Conservation (phyloP, 305 asterid genomes). For the Fraxinus baroniana region DNA sequence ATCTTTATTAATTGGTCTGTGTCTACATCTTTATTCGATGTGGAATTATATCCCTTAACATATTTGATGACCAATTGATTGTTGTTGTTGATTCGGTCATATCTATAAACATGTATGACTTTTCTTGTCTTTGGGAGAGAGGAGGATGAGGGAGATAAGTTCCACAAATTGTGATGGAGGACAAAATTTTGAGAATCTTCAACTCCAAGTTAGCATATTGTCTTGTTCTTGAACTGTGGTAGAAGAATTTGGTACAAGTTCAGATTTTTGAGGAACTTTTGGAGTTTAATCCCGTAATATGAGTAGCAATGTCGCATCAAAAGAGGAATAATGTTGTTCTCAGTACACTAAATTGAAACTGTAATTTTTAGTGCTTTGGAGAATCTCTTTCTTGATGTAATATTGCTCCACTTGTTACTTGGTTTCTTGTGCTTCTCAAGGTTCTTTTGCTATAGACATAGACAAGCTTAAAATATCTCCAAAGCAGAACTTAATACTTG, state of each 20-base stretch:
- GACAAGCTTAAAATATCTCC: slow-evolving; percentile 3
- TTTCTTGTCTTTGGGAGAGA: neutral
- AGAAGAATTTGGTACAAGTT: slow-evolving; percentile 26
- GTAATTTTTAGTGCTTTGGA: slow-evolving; percentile 44
- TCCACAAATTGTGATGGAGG: neutral
- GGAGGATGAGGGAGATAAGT: slow-evolving; percentile 16
- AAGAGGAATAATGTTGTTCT: slow-evolving; percentile 53
- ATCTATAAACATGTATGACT: neutral
- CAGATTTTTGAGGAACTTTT: slow-evolving; percentile 24
- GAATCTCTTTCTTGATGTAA: slow-evolving; percentile 60
- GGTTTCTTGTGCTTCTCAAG: slow-evolving; percentile 27
- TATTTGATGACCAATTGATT: neutral
- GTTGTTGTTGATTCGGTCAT: neutral
- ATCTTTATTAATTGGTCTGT: no score
- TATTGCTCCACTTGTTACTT: slow-evolving; percentile 19
- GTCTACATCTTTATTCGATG: no score
- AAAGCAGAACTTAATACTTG: neutral
- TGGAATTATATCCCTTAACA: no score
- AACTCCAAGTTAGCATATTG: slow-evolving; percentile 2
- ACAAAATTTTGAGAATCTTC: slow-evolving; percentile 3
- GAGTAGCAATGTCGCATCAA: slow-evolving; percentile 45
- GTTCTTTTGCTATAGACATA: slow-evolving; percentile 10
- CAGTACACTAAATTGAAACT: slow-evolving; percentile 49
- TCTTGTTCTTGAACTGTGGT: slow-evolving; percentile 12
- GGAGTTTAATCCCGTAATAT: slow-evolving; percentile 20